Evolutionary conservation across 345 rosid genomes (phyloP), one percentile per base, ranked within the genome.

Genomic region (Salix arbutifolia): DNA sequence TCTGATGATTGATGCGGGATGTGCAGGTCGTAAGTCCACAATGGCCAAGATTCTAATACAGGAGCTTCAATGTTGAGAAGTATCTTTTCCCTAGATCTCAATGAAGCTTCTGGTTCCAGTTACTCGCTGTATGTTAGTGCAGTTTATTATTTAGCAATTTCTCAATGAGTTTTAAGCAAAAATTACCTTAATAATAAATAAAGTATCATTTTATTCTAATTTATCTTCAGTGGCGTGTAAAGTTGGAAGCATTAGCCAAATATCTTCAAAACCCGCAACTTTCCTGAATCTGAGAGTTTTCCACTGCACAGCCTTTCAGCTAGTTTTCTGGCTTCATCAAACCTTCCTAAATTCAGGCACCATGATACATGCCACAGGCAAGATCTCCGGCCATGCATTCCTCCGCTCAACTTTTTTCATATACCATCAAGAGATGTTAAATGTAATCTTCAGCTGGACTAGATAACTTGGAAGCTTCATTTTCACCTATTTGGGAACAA

Each of bases 11-110:
- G 31, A 58, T 25, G 50, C 56, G 72, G 69, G 56, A 75, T 67
- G 70, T 81, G 88, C 93, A 94, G 97, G 92, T 88, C 21, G 98
- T 94, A 75, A 90, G 97, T 85, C 98, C 94, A 70, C 97, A 94
- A 44, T 92, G 98, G 97, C 98, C 97, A 71, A 87, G 78, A 75
- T 92, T 86, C 56, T 94, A 86, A 85, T 42, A 18, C 4, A 18
- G 19, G 46, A 30, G 42, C 81, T 67, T 42, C 77, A 73, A 58
- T 38, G 14, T 1, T 6, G 1, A 17, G 2, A 30, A 70, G 30
- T 25, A 62, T 5, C 33, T n/a, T 23, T 52, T 71, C 52, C 71
- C 17, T 28, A 10, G 26, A 71, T 69, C 75, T 69, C 67, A 1
- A 7, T 77, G 26, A 25, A 23, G 58, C n/a, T 69, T 37, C 8